Conservation (phyloP, 148 eudicot genomes). For the Nepenthes gracilis region DNA sequence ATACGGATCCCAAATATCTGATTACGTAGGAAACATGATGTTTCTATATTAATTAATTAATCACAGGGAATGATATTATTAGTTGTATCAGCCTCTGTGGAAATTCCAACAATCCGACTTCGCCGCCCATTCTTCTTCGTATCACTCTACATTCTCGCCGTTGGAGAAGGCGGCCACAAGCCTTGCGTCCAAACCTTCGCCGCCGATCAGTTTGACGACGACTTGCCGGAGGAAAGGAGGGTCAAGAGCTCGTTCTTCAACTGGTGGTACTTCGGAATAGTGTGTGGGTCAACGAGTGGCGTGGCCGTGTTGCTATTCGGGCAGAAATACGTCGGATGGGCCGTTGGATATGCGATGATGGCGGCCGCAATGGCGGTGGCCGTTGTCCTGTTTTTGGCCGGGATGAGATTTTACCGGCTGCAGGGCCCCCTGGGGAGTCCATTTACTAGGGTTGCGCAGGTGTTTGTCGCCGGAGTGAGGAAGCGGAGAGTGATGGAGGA, state of each 20-base stretch:
- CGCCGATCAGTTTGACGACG: neutral
- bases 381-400: conserved; percentile 15
- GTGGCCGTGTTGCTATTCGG: neutral
- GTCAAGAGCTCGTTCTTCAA: neutral
- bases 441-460: conserved; percentile 23
- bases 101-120: neutral
- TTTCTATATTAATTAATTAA: neutral
- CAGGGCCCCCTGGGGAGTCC: conserved; percentile 31
- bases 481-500: conserved; percentile 24
- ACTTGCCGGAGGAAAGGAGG: neutral
- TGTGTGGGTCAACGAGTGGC: neutral
- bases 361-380: conserved; percentile 18
- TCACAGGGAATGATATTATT: neutral
- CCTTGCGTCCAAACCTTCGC: neutral
- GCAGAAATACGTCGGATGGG: conserved; percentile 26
- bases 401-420: conserved; percentile 19
- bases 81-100: neutral
- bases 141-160: neutral
- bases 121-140: conserved; percentile 10
- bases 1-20: too few relatives aligned
- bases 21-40: too few relatives aligned
- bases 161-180: neutral
- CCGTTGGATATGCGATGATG: conserved; percentile 21
- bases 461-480: conserved; percentile 23
- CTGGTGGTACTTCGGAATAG: conserved; percentile 3